Evolutionary conservation across 108 stramenopile species (phyloP).

Genomic region (Fistulifera pelliculosa): DNA sequence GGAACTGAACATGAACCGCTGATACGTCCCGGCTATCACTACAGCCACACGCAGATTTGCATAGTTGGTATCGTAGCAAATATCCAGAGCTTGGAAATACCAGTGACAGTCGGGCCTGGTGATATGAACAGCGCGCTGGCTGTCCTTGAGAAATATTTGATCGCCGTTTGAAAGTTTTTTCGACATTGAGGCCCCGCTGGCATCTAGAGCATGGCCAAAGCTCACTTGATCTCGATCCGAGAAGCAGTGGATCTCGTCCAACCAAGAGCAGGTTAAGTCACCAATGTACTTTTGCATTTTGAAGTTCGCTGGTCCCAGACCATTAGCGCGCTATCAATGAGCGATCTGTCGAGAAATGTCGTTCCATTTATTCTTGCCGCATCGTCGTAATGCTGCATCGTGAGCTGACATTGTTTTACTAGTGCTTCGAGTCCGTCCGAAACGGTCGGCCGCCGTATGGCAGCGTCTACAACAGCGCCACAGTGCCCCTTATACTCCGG

Average conservation of each 20-base stretch:
- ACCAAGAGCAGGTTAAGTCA: constrained; percentile 13
- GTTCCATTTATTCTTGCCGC: background rate
- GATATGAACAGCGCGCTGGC: too few species aligned
- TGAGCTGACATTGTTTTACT: constrained; percentile 4
- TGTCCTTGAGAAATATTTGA: too few species aligned
- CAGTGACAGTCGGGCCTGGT: too few species aligned
- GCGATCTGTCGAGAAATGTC: background rate
- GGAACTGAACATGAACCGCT: background rate
- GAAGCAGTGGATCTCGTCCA: constrained; percentile 22
- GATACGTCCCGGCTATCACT: constrained; percentile 1
- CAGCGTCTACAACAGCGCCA: background rate
- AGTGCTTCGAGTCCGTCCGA: constrained; percentile 6
- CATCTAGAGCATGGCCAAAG: constrained; percentile 5
- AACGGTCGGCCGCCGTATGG: constrained; percentile 5
- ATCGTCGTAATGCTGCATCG: background rate
- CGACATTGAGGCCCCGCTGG: too few species aligned
- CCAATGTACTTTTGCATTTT: constrained; percentile 9
- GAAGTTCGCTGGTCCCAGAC: constrained; percentile 8
- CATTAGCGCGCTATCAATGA: constrained; percentile 17
- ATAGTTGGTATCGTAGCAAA: background rate
- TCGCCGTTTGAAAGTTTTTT: too few species aligned
- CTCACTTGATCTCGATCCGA: constrained; percentile 24
- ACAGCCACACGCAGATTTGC: background rate
- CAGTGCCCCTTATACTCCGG: constrained; percentile 4
- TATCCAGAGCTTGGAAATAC: too few species aligned